Percentiles rank a stretch among this genome's conserved stretches.
Conservation (phyloP, 2,329 filamentous ascomycete species). For the Alternaria sp. region DNA sequence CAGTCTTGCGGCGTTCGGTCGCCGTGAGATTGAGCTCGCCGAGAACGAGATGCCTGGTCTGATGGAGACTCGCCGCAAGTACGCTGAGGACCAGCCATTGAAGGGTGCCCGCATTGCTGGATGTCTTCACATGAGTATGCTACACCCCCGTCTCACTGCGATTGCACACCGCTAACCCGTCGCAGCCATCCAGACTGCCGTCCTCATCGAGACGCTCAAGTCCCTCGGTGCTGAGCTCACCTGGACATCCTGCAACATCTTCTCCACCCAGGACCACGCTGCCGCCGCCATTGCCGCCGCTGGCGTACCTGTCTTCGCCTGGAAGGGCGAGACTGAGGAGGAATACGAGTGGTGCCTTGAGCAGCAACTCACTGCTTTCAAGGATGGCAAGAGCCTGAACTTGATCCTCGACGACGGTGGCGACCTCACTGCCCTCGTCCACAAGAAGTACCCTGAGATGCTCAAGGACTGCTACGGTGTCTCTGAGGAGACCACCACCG, state of each 20-base stretch:
- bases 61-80: constrained; percentile 93
- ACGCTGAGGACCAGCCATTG: constrained; percentile 90
- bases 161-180: constrained; percentile 22
- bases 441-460: constrained; percentile 98
- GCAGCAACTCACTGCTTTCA: constrained; percentile 97
- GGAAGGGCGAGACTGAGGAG: constrained; percentile 96
- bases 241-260: constrained; percentile 99
- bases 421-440: constrained; percentile 94
- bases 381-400: constrained; percentile 95
- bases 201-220: constrained; percentile 97
- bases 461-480: constrained; percentile 98
- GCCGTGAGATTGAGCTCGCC: constrained; percentile 98
- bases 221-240: constrained; percentile 97
- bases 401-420: constrained; percentile 98
- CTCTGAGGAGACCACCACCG: constrained; percentile 99
- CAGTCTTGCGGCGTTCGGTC: constrained; percentile 94
- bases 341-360: constrained; percentile 99
- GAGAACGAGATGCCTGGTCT: constrained; percentile 95
- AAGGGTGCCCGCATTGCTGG: constrained; percentile 95
- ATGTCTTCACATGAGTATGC: constrained; percentile 94
- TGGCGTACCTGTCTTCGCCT: constrained; percentile 87
- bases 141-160: neutral
- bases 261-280: constrained; percentile 98
- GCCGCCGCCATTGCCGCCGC: constrained; percentile 94
- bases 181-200: constrained; percentile 92